phyloP scores from a whole-genome alignment of 73 alveolate species.

The Tetrahymena elliotti region DNA sequence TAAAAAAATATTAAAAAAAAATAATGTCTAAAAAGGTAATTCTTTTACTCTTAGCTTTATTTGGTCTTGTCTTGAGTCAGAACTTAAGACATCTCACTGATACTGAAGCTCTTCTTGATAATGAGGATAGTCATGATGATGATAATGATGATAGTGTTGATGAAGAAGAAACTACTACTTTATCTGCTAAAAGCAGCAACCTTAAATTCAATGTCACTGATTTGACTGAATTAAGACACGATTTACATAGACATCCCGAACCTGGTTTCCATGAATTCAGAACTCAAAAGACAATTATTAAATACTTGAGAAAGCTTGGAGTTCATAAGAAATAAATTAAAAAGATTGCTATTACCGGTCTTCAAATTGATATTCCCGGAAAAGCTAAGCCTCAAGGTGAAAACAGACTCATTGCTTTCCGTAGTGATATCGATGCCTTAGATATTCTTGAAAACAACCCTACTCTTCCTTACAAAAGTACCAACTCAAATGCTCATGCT shows the following conservation, averaged over 20 bases:
- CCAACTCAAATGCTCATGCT: conserved; percentile 55
- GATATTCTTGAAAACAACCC: conserved; percentile 42
- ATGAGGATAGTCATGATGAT: background rate
- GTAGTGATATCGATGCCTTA: conserved; percentile 65
- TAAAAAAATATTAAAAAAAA: too few species aligned
- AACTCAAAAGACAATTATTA: background rate
- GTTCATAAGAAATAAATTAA: background rate
- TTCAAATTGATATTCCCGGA: background rate
- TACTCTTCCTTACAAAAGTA: conserved; percentile 32
- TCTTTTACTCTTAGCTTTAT: background rate
- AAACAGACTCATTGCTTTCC: conserved; percentile 30
- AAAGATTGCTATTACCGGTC: background rate
- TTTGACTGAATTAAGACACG: background rate
- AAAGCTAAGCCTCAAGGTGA: conserved; percentile 1
- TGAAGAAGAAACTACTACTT: background rate
- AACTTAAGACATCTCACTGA: background rate
- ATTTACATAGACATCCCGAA: background rate
- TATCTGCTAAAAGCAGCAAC: too few species aligned
- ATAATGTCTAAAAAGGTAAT: background rate
- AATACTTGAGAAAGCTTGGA: background rate
- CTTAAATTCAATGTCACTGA: background rate
- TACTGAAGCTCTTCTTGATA: background rate
- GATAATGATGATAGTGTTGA: background rate
- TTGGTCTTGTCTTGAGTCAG: background rate
- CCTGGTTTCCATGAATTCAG: conserved; percentile 7